Evolutionary conservation across 306 rosid species (phyloP).

Genomic region (Dicorynia guianensis): DNA sequence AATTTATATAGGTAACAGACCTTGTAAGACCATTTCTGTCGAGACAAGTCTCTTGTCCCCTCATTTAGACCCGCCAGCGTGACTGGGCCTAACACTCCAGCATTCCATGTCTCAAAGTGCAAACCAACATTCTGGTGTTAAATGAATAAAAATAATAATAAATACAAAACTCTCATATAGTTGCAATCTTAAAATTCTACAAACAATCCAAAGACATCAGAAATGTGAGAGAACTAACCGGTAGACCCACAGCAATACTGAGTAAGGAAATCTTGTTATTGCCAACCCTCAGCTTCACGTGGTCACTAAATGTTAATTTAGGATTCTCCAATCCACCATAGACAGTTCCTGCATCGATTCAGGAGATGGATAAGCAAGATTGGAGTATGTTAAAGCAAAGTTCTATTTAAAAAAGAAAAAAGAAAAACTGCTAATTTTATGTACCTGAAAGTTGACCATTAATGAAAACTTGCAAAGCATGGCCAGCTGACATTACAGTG

Average conservation of each 20-base stretch:
- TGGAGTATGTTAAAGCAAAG: slow-evolving; percentile 23
- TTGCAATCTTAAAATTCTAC: background rate
- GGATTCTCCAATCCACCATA: slow-evolving; percentile 68
- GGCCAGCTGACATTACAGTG: slow-evolving; percentile 86
- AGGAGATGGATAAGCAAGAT: slow-evolving; percentile 28
- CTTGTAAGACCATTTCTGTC: slow-evolving; percentile 93
- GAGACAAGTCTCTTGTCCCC: slow-evolving; percentile 88
- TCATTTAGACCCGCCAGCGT: slow-evolving; percentile 79
- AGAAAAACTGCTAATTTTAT: slow-evolving; percentile 15
- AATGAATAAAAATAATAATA: slow-evolving; percentile 29
- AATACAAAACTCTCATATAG: background rate
- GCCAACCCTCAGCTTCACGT: slow-evolving; percentile 72
- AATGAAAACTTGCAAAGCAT: slow-evolving; percentile 86
- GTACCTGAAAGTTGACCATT: slow-evolving; percentile 90
- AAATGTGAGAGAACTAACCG: slow-evolving; percentile 63
- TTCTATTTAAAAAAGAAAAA: background rate
- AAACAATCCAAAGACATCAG: slow-evolving; percentile 7
- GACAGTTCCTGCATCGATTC: slow-evolving; percentile 65
- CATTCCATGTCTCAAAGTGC: slow-evolving; percentile 93
- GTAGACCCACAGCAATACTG: slow-evolving; percentile 85
- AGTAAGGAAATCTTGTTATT: slow-evolving; percentile 90
- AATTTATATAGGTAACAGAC: slow-evolving; percentile 47
- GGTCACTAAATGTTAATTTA: slow-evolving; percentile 66
- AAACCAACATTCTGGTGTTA: slow-evolving; percentile 75
- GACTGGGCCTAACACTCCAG: slow-evolving; percentile 91